These are phyloP conservation scores for Thuidium tamariscinum DNA, from an alignment of 225 moss, liverwort and hornwort species.

Conservation along the genomic window DNA sequence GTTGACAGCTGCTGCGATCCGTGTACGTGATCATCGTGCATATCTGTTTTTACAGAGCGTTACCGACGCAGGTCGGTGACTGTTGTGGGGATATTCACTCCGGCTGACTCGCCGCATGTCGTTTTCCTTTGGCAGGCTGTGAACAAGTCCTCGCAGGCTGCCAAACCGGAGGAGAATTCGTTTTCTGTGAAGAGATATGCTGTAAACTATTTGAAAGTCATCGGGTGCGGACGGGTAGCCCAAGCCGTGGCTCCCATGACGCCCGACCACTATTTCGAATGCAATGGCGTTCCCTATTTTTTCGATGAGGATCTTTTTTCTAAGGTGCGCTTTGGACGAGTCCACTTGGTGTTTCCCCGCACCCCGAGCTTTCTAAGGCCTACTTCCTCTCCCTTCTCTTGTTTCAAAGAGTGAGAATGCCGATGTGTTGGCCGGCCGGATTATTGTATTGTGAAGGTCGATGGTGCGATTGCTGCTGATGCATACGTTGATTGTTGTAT, in stretches of 20 bases:
- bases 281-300: constrained; percentile 42
- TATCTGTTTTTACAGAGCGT: neutral
- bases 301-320: constrained; percentile 44
- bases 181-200: constrained; percentile 41
- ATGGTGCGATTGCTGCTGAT: neutral
- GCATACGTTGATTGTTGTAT: neutral
- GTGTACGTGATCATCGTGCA: neutral
- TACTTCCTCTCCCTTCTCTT: neutral
- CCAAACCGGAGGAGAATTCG: neutral
- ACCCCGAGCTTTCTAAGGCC: neutral
- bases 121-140: neutral
- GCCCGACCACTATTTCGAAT: constrained; percentile 44
- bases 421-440: neutral
- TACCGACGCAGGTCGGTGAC: neutral
- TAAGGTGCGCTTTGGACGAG: constrained; percentile 24
- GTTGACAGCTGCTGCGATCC: neutral
- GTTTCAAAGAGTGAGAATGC: neutral
- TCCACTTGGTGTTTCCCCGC: neutral
- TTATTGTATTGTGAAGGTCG: neutral
- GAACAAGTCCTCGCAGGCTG: neutral
- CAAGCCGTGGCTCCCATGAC: constrained; percentile 58
- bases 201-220: constrained; percentile 41
- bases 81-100: neutral
- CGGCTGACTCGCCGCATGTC: neutral
- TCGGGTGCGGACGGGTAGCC: constrained; percentile 17